Percentiles rank a stretch among this genome's conserved stretches.
These are phyloP conservation scores for Helianthus tuberosus DNA, from an alignment of 129 eudicot species.

Conservation along the genomic window DNA sequence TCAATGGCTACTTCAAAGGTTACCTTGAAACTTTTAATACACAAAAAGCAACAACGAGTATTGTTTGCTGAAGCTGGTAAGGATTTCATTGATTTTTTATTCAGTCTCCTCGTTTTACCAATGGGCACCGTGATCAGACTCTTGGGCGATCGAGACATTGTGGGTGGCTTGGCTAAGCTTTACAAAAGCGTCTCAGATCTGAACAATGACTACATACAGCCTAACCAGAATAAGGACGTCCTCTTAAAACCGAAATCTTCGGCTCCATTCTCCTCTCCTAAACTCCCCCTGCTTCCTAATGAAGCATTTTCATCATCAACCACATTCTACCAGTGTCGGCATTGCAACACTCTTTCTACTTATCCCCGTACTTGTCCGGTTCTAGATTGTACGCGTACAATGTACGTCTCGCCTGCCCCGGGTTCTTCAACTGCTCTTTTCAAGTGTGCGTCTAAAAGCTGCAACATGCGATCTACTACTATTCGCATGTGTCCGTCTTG, in stretches of 20 bases:
- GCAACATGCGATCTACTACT: background rate
- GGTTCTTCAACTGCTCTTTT: background rate
- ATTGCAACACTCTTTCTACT: no score
- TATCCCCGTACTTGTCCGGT: no score
- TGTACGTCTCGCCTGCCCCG: background rate
- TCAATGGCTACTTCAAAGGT: conserved; percentile 22
- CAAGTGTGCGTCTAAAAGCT: background rate
- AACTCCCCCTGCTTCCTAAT: background rate
- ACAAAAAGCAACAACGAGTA: conserved; percentile 13
- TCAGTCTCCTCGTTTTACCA: conserved; percentile 17
- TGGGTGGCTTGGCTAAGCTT: background rate
- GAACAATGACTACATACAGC: background rate
- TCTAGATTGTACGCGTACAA: no score
- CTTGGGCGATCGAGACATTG: background rate
- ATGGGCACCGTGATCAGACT: conserved; percentile 11
- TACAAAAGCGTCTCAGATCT: conserved; percentile 17
- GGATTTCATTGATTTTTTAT: conserved; percentile 14
- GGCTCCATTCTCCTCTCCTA: background rate
- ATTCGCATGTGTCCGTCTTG: background rate
- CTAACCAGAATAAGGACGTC: conserved; percentile 1
- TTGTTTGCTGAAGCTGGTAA: conserved; percentile 28
- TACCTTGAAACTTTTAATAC: conserved; percentile 18
- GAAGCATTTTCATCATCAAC: background rate
- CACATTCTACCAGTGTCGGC: no score
- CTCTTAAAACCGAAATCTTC: conserved; percentile 5